phyloP scores from a whole-genome alignment of 2,329 filamentous ascomycete species.

The Hypoxylon sp. region DNA sequence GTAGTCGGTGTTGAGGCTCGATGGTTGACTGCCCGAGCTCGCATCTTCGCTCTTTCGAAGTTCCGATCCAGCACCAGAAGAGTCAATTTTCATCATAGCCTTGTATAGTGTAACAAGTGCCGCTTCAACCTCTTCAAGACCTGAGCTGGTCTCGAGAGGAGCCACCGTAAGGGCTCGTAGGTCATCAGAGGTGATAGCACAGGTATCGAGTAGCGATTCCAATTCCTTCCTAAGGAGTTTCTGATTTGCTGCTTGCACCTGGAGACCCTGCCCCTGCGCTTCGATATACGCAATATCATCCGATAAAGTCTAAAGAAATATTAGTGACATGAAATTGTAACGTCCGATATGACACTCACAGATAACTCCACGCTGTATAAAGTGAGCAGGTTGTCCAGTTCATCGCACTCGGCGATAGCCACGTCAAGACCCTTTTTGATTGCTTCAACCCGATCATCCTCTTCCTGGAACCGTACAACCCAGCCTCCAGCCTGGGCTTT shows the following conservation, averaged over 20 bases:
- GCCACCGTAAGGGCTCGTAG: conserved; percentile 80
- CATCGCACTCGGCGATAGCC: conserved; percentile 95
- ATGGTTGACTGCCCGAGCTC: conserved; percentile 60
- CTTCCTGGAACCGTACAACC: conserved; percentile 85
- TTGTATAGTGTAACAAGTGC: conserved; percentile 87
- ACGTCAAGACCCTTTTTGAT: conserved; percentile 89
- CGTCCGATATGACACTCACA: conserved; percentile 64
- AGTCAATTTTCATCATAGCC: conserved; percentile 94
- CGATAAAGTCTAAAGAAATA: conserved; percentile 78
- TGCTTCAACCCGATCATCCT: conserved; percentile 89
- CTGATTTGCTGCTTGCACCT: conserved; percentile 97
- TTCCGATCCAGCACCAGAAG: conserved; percentile 73
- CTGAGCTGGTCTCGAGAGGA: conserved; percentile 77
- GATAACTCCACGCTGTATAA: conserved; percentile 95
- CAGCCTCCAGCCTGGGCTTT: conserved; percentile 93
- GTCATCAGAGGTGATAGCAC: conserved; percentile 84
- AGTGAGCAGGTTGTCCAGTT: conserved; percentile 93
- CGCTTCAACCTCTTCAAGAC: conserved; percentile 81
- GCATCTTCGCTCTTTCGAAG: conserved; percentile 63
- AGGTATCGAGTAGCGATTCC: conserved; percentile 88
- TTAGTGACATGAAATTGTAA: conserved; percentile 43
- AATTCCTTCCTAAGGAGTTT: conserved; percentile 93
- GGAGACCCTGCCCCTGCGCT: conserved; percentile 94
- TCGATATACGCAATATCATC: conserved; percentile 98
- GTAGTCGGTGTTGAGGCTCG: conserved; percentile 77